Evolutionary conservation across 2,329 filamentous ascomycete species (phyloP), one percentile per base, ranked within the genome.

Genomic region (Sphaerulina vaccinii): DNA sequence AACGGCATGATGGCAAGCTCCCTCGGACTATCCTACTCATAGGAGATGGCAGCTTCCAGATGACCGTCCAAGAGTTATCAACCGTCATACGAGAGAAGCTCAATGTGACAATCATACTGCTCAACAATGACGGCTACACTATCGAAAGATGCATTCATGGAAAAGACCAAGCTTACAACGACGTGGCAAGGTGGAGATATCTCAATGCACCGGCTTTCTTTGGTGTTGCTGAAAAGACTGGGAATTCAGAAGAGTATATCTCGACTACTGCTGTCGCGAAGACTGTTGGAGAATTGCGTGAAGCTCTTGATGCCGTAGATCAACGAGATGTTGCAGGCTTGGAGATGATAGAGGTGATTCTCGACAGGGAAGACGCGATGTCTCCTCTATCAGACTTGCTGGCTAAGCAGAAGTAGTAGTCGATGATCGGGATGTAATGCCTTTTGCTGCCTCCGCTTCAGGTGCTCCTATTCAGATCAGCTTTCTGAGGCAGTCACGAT

Each of bases 1-100:
- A 40, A 6, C 37, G 45, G 18, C 45, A 59, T 37, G 23, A 54
- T 5, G 18, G 11, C 11, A 38, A 13, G 15, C n/a, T 49, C 22
- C 46, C 81, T 3, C 79, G 71, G 16, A 78, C 81, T 50, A 71
- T 82, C 23, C 66, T 72, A 0, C 76, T 81, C 32, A 52, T 74
- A 33, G 68, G 65, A 2, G 68, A 74, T 36, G 63, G 69, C 2
- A 62, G 67, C 11, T 54, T 75, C 8, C 66, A 66, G 18, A 64
- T 73, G 7, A 87, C 83, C 0, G 82, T 77, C 0, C 84, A 87
- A 62, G 83, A 85, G 56, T 69, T 88, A 3, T 79, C 79, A 8
- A 84, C 82, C 2, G 85, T 86, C 58, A 80, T 87, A 59, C 62
- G 63, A 49, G 59, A 68, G 2, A 61, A 68, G 9, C 58, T 70